Evolutionary conservation across 257 asterid species (phyloP).

Genomic region (Solanum chmielewskii): DNA sequence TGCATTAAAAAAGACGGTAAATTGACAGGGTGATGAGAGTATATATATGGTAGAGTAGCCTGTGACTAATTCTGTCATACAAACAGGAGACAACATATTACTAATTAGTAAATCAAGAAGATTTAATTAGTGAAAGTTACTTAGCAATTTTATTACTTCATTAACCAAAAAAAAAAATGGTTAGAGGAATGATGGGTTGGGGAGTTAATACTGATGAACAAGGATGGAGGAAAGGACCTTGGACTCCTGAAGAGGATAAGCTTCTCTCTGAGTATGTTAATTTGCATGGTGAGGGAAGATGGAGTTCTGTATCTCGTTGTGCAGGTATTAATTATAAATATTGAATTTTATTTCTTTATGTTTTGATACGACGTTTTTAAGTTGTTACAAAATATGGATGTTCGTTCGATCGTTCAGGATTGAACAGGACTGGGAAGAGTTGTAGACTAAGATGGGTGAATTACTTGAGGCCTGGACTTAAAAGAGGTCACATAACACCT

Average conservation of each 20-base stretch:
- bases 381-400: neutral
- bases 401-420: conserved; percentile 9
- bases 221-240: conserved; percentile 36
- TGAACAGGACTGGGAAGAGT: conserved; percentile 36
- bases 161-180: neutral
- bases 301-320: conserved; percentile 30
- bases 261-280: conserved; percentile 19
- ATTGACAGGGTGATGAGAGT: conserved; percentile 11
- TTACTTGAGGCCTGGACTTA: conserved; percentile 33
- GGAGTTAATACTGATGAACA: conserved; percentile 7
- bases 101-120: neutral
- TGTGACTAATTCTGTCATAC: conserved; percentile 14
- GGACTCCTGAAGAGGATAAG: conserved; percentile 37
- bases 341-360: neutral
- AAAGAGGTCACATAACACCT: conserved; percentile 30
- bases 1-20: conserved; percentile 6
- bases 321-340: conserved; percentile 7
- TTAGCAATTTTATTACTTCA: neutral
- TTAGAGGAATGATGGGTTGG: conserved; percentile 15
- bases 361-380: neutral
- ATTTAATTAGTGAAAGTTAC: neutral
- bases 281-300: conserved; percentile 33
- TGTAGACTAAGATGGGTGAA: conserved; percentile 45
- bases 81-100: conserved; percentile 18
- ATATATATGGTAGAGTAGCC: conserved; percentile 9